phyloP scores from a whole-genome alignment of 257 asterid genomes.

The Ehretia macrophylla region DNA sequence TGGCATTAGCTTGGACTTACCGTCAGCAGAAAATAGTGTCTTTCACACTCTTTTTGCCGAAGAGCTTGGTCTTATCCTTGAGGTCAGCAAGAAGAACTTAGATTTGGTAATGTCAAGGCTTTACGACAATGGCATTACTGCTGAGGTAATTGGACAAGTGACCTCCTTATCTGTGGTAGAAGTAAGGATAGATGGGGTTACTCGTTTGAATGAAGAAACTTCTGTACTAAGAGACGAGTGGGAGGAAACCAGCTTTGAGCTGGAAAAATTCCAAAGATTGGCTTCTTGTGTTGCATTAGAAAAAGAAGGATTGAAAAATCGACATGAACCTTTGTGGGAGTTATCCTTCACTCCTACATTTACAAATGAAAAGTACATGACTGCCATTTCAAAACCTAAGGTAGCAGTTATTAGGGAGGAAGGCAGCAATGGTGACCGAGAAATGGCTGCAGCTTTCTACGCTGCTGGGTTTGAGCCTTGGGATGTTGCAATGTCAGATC shows the following conservation, averaged over 20 bases:
- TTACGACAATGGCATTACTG: conserved; percentile 34
- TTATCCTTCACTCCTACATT: conserved; percentile 62
- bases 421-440: conserved; percentile 98
- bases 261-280: conserved; percentile 78
- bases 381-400: conserved; percentile 57
- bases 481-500: conserved; percentile 94
- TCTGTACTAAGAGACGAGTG: conserved; percentile 67
- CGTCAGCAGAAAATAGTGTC: conserved; percentile 30
- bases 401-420: conserved; percentile 92
- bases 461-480: conserved; percentile 96
- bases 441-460: conserved; percentile 88
- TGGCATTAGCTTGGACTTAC: conserved; percentile 58
- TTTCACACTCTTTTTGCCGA: conserved; percentile 70
- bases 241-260: conserved; percentile 88
- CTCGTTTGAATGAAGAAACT: conserved; percentile 57
- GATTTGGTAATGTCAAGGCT: conserved; percentile 45
- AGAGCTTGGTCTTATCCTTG: conserved; percentile 82
- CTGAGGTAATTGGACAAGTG: conserved; percentile 66
- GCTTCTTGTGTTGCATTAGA: conserved; percentile 76
- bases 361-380: conserved; percentile 53
- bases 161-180: conserved; percentile 41
- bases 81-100: conserved; percentile 47
- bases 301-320: conserved; percentile 65
- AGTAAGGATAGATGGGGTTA: conserved; percentile 51
- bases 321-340: conserved; percentile 68